These are phyloP conservation scores for Monilinia vaccinii-corymbosi DNA, from an alignment of 2,329 filamentous ascomycete species.

Conservation along the genomic window DNA sequence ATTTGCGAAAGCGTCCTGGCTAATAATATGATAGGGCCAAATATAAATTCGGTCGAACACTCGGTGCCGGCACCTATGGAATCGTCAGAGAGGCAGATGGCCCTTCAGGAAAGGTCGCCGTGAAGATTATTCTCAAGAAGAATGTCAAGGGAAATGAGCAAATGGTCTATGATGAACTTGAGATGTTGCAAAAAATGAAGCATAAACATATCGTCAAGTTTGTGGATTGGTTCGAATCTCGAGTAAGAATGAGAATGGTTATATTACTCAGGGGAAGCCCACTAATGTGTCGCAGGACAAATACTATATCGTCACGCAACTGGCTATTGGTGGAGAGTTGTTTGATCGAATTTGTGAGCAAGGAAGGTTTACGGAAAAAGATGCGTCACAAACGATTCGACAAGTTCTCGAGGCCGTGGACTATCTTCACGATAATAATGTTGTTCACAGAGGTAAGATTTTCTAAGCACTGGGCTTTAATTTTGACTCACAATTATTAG, in stretches of 20 bases:
- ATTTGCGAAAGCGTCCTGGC: not conserved
- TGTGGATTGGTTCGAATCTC: slow-evolving; percentile 98
- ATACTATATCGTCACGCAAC: slow-evolving; percentile 97
- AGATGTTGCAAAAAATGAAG: slow-evolving; percentile 82
- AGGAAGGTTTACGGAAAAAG: slow-evolving; percentile 97
- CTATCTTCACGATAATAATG: slow-evolving; percentile 89
- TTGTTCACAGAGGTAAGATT: slow-evolving; percentile 77
- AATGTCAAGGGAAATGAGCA: slow-evolving; percentile 97
- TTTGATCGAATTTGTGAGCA: slow-evolving; percentile 98
- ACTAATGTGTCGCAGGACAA: slow-evolving; percentile 61
- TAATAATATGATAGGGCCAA: slow-evolving; percentile 49
- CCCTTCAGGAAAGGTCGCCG: slow-evolving; percentile 74
- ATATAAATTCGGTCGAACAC: slow-evolving; percentile 86
- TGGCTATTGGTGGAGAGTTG: slow-evolving; percentile 90
- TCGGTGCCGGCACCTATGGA: slow-evolving; percentile 95
- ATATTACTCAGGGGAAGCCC: no score
- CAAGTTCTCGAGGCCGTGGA: slow-evolving; percentile 89
- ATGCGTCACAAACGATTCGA: slow-evolving; percentile 81
- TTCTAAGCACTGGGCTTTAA: not conserved
- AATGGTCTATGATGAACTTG: slow-evolving; percentile 97
- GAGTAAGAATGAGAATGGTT: slow-evolving; percentile 46
- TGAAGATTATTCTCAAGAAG: slow-evolving; percentile 99
- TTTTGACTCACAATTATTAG: slow-evolving; percentile 38
- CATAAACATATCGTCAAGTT: slow-evolving; percentile 97
- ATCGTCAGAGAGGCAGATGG: slow-evolving; percentile 93